phyloP scores from a whole-genome alignment of 2,329 filamentous ascomycete genomes.

The Macrophomina tecta region DNA sequence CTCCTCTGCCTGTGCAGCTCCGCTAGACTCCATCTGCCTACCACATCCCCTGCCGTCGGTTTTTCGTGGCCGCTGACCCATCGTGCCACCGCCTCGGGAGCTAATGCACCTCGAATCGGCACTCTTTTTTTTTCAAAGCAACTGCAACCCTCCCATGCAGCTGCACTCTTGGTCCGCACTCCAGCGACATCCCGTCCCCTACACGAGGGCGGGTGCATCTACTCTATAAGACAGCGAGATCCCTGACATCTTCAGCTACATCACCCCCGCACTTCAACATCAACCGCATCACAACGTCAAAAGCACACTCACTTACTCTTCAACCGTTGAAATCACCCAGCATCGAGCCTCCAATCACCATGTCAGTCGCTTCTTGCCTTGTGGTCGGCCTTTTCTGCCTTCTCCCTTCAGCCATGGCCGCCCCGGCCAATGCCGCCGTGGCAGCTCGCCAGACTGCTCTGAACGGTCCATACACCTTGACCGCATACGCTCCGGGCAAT shows the following conservation, averaged over 20 bases:
- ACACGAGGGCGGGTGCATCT: background rate
- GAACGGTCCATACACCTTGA: conserved; percentile 29
- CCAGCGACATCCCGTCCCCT: background rate
- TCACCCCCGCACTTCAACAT: background rate
- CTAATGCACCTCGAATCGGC: conserved; percentile 1
- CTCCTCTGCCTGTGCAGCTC: background rate
- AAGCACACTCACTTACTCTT: background rate
- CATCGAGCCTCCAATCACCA: background rate
- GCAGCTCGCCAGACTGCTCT: background rate
- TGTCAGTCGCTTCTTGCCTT: conserved; percentile 4
- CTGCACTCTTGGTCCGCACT: background rate
- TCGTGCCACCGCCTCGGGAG: conserved; percentile 12
- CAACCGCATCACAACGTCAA: background rate
- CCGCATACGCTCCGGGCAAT: conserved; percentile 30
- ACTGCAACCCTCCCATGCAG: conserved; percentile 14
- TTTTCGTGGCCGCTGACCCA: conserved; percentile 19
- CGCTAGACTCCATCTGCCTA: background rate
- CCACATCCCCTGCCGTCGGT: conserved; percentile 7
- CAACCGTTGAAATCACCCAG: too few relatives aligned
- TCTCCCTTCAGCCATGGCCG: background rate
- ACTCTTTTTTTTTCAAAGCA: background rate
- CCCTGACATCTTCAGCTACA: background rate
- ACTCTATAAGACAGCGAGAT: conserved; percentile 1
- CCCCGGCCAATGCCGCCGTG: background rate
- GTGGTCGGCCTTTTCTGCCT: conserved; percentile 1